A percentile compares a stretch with the other conserved stretches of the same genome.
phyloP scores from a whole-genome alignment of 2,329 filamentous ascomycete genomes.

The Pseudomassariella vexata region DNA sequence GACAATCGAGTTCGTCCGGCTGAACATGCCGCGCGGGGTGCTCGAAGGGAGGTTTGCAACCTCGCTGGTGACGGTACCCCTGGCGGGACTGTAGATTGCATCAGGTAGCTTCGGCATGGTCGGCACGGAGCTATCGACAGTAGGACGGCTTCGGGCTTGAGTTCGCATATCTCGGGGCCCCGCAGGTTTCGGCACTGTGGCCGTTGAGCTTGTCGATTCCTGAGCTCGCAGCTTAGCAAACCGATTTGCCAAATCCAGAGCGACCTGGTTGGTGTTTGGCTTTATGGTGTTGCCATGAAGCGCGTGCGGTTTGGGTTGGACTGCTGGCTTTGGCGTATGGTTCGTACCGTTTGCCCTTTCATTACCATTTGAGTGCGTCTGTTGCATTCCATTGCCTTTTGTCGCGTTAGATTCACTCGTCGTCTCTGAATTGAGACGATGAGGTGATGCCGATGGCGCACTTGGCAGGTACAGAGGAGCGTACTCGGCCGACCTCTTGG shows the following conservation, averaged over 20 bases:
- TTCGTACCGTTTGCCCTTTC: not conserved
- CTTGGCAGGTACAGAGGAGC: conserved; percentile 12
- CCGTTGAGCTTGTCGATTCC: conserved; percentile 36
- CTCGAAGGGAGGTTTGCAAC: conserved; percentile 60
- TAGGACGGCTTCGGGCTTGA: conserved; percentile 35
- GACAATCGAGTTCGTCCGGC: conserved; percentile 49
- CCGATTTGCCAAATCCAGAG: conserved; percentile 47
- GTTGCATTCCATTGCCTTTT: conserved; percentile 1
- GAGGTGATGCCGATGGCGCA: conserved; percentile 11
- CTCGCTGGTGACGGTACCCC: conserved; percentile 62
- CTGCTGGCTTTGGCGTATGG: conserved; percentile 35
- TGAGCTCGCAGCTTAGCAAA: conserved; percentile 50
- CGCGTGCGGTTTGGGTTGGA: conserved; percentile 63
- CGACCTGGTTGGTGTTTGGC: conserved; percentile 26
- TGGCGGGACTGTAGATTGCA: conserved; percentile 72
- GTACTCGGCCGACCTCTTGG: conserved; percentile 20
- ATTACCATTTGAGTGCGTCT: conserved; percentile 1
- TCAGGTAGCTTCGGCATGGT: conserved; percentile 65
- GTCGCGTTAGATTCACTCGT: not conserved
- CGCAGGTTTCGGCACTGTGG: conserved; percentile 31
- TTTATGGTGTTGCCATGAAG: conserved; percentile 57
- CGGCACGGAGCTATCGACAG: conserved; percentile 45
- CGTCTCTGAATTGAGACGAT: conserved; percentile 3
- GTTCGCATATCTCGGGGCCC: conserved; percentile 51
- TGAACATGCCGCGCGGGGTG: conserved; percentile 58